A percentile compares a stretch with the other conserved stretches of the same genome.
phyloP scores from a whole-genome alignment of 2,329 filamentous ascomycete genomes.

The Pseudocercospora vitis region DNA sequence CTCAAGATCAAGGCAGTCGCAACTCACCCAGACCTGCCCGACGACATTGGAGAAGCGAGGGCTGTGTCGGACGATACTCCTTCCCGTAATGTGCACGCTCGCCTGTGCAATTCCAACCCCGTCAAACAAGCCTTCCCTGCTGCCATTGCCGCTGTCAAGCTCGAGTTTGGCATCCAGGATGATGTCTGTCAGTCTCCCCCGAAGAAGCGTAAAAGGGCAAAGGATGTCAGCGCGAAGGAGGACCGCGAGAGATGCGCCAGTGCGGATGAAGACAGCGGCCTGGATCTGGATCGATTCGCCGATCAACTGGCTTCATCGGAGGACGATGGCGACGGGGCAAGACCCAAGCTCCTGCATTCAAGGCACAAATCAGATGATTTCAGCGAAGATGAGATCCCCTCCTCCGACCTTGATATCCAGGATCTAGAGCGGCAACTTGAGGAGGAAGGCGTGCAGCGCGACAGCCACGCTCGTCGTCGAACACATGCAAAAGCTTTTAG shows the following conservation, averaged over 20 bases:
- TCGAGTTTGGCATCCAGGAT: constrained; percentile 38
- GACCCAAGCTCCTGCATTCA: no score
- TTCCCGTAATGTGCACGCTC: constrained; percentile 58
- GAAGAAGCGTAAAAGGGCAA: constrained; percentile 33
- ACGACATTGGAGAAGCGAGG: constrained; percentile 41
- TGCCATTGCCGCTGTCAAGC: constrained; percentile 45
- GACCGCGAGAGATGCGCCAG: constrained; percentile 9
- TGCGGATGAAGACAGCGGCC: background rate
- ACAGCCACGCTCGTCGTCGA: background rate
- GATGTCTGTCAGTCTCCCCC: constrained; percentile 15
- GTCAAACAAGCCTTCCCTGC: constrained; percentile 56
- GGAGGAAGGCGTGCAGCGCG: constrained; percentile 25
- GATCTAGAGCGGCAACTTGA: constrained; percentile 31
- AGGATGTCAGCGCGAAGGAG: constrained; percentile 22
- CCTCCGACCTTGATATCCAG: constrained; percentile 27
- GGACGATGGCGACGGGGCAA: constrained; percentile 34
- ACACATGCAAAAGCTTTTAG: constrained; percentile 23
- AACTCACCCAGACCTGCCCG: constrained; percentile 51
- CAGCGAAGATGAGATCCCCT: constrained; percentile 32
- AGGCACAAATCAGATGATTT: constrained; percentile 9
- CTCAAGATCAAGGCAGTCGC: constrained; percentile 58
- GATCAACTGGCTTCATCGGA: constrained; percentile 43
- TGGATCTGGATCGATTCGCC: constrained; percentile 40
- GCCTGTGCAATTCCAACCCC: constrained; percentile 60
- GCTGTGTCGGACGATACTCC: constrained; percentile 46